These are phyloP conservation scores for Bruguiera sexangula DNA, from an alignment of 345 rosid species.

Conservation along the genomic window DNA sequence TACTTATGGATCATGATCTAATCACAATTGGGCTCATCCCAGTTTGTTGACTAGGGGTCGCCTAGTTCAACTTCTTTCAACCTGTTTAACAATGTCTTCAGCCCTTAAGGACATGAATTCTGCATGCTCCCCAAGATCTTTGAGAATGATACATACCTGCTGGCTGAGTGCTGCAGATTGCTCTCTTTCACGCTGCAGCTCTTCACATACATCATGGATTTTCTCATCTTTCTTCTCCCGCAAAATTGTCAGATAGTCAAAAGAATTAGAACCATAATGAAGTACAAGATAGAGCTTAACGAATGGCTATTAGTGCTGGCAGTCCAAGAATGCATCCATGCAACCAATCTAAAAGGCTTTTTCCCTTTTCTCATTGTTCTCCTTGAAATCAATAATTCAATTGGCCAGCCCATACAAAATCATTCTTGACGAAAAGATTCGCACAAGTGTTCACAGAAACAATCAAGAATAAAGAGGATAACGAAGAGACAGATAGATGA, in stretches of 20 bases:
- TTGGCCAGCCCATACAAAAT: too few relatives aligned
- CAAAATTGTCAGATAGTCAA: background rate
- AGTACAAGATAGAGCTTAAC: too few relatives aligned
- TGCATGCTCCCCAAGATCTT: conserved; percentile 35
- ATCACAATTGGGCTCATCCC: background rate
- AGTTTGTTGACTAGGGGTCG: conserved; percentile 5
- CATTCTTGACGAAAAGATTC: too few relatives aligned
- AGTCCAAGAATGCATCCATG: too few relatives aligned
- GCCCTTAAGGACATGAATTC: conserved; percentile 36
- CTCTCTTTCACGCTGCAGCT: conserved; percentile 33
- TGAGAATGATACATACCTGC: conserved; percentile 26
- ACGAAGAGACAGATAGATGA: too few relatives aligned
- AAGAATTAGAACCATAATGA: background rate
- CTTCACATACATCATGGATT: conserved; percentile 33
- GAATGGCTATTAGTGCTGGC: too few relatives aligned
- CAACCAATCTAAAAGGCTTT: too few relatives aligned
- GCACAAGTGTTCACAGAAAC: too few relatives aligned
- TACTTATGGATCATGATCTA: too few relatives aligned
- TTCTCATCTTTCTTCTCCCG: conserved; percentile 42
- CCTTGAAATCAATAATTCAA: too few relatives aligned
- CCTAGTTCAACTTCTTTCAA: conserved; percentile 37
- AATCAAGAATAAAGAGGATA: too few relatives aligned
- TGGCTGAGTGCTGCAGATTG: conserved; percentile 25
- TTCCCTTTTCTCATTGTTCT: too few relatives aligned
- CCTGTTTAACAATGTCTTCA: conserved; percentile 31